Evolutionary conservation across 305 asterid species (phyloP).

Genomic region (Vinca major): DNA sequence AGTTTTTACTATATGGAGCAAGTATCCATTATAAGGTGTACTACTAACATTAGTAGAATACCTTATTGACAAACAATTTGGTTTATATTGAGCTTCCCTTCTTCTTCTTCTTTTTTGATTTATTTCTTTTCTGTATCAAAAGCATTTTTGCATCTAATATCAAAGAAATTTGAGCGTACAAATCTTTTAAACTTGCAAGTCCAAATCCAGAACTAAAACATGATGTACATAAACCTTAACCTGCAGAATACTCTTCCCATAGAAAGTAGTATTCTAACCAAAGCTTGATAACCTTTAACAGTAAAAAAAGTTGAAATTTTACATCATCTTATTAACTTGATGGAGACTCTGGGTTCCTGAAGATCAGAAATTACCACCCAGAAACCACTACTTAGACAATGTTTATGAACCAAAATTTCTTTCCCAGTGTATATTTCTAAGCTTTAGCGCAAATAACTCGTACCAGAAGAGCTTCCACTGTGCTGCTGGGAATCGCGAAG

Average conservation of each 20-base stretch:
- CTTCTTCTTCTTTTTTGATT: too few species aligned
- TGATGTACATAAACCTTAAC: neutral
- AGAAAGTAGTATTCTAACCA: too few species aligned
- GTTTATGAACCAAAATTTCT: neutral
- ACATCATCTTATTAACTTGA: neutral
- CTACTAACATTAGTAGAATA: too few species aligned
- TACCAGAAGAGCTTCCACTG: slow-evolving; percentile 37
- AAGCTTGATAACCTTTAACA: neutral
- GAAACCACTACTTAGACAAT: neutral
- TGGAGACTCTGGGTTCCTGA: neutral
- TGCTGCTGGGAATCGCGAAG: slow-evolving; percentile 30
- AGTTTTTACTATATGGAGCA: too few species aligned
- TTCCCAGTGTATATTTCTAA: neutral
- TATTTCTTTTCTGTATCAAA: too few species aligned
- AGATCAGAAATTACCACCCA: neutral
- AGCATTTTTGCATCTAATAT: neutral
- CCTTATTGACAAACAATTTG: too few species aligned
- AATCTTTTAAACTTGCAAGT: neutral
- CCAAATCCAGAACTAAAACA: neutral
- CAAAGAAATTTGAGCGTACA: neutral
- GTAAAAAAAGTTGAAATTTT: neutral
- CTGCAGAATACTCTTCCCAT: too few species aligned
- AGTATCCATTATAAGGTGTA: too few species aligned
- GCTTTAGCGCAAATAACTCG: slow-evolving; percentile 21
- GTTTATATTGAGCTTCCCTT: too few species aligned